Percentiles rank a stretch among this genome's conserved stretches.
phyloP scores from a whole-genome alignment of 257 asterid species.

The Ilex aquifolium region DNA sequence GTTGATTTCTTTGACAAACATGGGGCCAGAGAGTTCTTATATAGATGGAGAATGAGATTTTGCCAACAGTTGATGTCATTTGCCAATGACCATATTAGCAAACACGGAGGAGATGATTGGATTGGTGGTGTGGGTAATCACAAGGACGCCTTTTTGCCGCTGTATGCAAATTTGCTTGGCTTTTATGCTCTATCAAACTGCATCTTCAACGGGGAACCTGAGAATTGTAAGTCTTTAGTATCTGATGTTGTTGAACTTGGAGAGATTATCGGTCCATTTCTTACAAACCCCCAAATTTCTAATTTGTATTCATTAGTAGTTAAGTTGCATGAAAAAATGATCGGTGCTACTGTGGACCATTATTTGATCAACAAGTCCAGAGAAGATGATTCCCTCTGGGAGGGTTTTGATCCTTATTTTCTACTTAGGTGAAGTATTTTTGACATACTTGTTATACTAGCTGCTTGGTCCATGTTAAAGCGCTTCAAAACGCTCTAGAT shows the following conservation, averaged over 20 bases:
- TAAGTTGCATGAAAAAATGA: conserved; percentile 47
- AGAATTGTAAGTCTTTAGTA: conserved; percentile 27
- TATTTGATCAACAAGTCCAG: conserved; percentile 22
- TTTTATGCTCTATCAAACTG: conserved; percentile 61
- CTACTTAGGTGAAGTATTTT: conserved; percentile 34
- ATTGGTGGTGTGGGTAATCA: conserved; percentile 92
- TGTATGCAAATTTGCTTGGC: conserved; percentile 68
- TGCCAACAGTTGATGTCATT: conserved; percentile 43
- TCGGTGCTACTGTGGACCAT: conserved; percentile 20
- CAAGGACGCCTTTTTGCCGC: conserved; percentile 75
- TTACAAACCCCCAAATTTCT: conserved; percentile 59
- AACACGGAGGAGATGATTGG: conserved; percentile 49
- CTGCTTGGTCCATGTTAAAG: neutral
- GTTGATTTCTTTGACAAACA: conserved; percentile 19
- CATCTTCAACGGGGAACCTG: conserved; percentile 34
- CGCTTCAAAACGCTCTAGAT: too few relatives aligned
- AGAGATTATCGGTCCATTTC: conserved; percentile 49
- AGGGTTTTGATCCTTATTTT: conserved; percentile 66
- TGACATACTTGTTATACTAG: conserved; percentile 2
- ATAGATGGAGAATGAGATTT: conserved; percentile 62
- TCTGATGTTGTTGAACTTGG: conserved; percentile 49
- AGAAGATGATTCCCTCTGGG: conserved; percentile 42
- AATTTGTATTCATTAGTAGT: conserved; percentile 47
- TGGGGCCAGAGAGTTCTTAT: conserved; percentile 32
- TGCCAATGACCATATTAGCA: conserved; percentile 30